Base-by-base conservation (phyloP, 2,329 filamentous ascomycete species). In the Coniella vitis region DNA sequence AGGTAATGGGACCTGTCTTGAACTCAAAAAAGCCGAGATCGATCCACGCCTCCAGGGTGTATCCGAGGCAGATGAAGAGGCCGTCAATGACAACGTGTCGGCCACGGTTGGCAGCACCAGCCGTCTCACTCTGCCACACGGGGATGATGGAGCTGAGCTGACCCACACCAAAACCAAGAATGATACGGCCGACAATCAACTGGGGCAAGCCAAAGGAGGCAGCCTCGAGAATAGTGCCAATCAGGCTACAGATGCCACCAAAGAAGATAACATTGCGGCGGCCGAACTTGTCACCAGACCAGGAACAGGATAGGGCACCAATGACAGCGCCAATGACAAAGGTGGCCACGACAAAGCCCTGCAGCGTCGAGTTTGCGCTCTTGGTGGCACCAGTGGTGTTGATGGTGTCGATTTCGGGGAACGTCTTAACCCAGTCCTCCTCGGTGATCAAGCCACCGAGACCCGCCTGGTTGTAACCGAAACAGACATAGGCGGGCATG, bases 401-500 rank as follows among this genome's bases (percentile, higher is more conserved):
- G 38, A 70, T 56, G 0, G 73, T 76, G 58, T 77, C 66, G 55
- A 76, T 74, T 45, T 66, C 56, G 2, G 74, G 74, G 54, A 78
- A 75, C 49, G 67, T 65, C 49, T 67, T 60, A 38, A 65, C 63
- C 59, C 48, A 69, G 62, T 51, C 70, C 56, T n/a, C 52, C 25
- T 60, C 52, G 37, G 49, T 55, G 35, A 62, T 51, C 17, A 76
- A 62, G 13, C 72, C 71, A 38, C 72, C 72, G n/a, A 71, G 65
- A 40, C 70, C 70, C 42, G 70, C 69, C 56, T 75, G 71, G 57
- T 76, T 75, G 63, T 75, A 77, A 45, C 74, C 73, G 55, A 73
- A 75, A 41, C 72, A 63, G 47, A 74, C 67, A 51, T 74, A 74
- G 16, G 56, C 20, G 3, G 56, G 56, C 40, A 49, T 16, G 67